Base-by-base conservation (phyloP, 2,329 filamentous ascomycete genomes). In the Blastomyces parvus region DNA sequence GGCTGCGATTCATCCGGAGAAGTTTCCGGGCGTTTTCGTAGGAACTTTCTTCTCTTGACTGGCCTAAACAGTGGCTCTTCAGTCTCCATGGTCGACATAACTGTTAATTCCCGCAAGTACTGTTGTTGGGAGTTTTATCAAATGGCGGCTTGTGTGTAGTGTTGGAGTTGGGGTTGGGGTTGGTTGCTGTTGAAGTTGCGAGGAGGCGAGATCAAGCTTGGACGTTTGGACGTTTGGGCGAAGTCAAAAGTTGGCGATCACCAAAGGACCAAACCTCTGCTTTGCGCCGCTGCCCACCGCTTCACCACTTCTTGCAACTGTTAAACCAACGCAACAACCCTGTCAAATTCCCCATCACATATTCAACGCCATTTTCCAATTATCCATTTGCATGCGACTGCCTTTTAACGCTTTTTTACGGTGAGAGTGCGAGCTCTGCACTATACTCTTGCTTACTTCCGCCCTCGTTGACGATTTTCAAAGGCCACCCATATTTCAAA, bases 1-100 rank as follows among this genome's bases (percentile, higher is more conserved):
- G 55, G 40, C 25, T 59, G 58, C 13, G 40, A 59, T 48, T 38
- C 33, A 25, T 61, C 59, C 17, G 67, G 61, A 44, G 70, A 66
- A 4, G 63, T 70, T 9, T 72, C 69, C 33, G 67, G 62, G 60
- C 80, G 77, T 66, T 78, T 80, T 62, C 81, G 79, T 66, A 80
- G 73, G 61, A 81, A 78, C 68, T 81, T 83, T 65, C 80, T 75
- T 62, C 78, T 77, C 72, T 83, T 84, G 8, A 74, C 74, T 19
- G 80, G 74, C 40, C 81, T 75, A 66, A 82, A 82, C 14, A 79
- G 65, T 7, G 77, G 68, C 52, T 75, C 72, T 4, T 64, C 62
- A 25, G 63, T 33, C 17, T 68, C 65, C 67, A 67, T 67, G 19
- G 59, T 27, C 7, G 56, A 52, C 36, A 63, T 52, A 50, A 14